Conservation (phyloP, 306 rosid genomes). For the Dalbergia cochinchinensis region DNA sequence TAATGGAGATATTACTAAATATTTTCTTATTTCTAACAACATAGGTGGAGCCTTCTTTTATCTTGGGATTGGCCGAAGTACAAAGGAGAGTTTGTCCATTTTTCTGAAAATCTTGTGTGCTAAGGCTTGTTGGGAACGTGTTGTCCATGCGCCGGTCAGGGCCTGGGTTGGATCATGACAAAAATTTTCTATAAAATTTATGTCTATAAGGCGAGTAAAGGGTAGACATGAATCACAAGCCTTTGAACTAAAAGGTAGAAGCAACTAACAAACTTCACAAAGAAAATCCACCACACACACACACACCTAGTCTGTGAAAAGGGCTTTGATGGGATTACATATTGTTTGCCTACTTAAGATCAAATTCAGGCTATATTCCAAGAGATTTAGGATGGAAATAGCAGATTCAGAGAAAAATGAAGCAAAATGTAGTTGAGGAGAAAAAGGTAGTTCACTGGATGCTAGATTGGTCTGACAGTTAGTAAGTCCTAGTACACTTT, state of each 20-base stretch:
- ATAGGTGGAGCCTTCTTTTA: background rate
- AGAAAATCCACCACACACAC: background rate
- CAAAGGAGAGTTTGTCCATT: too few relatives aligned
- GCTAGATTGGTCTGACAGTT: conserved; percentile 1
- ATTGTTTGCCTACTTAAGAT: conserved; percentile 27
- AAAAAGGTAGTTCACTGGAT: background rate
- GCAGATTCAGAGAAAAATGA: conserved; percentile 14
- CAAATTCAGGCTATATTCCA: conserved; percentile 22
- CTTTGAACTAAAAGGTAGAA: conserved; percentile 17
- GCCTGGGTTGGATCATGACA: too few relatives aligned
- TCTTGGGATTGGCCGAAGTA: too few relatives aligned
- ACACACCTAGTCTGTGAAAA: conserved; percentile 7
- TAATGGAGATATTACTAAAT: too few relatives aligned
- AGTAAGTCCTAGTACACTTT: conserved; percentile 18
- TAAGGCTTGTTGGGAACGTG: too few relatives aligned
- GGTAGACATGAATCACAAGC: conserved; percentile 13
- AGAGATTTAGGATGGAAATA: background rate
- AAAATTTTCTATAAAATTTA: background rate
- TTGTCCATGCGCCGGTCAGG: too few relatives aligned
- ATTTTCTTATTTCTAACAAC: too few relatives aligned
- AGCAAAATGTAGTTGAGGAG: background rate
- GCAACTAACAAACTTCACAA: background rate
- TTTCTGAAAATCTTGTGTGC: too few relatives aligned
- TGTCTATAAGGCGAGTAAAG: background rate
- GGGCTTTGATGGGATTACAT: conserved; percentile 7